A percentile compares a stretch with the other conserved stretches of the same genome.
These are phyloP conservation scores for Coffea eugenioides DNA, from an alignment of 257 asterid genomes.

Conservation along the genomic window DNA sequence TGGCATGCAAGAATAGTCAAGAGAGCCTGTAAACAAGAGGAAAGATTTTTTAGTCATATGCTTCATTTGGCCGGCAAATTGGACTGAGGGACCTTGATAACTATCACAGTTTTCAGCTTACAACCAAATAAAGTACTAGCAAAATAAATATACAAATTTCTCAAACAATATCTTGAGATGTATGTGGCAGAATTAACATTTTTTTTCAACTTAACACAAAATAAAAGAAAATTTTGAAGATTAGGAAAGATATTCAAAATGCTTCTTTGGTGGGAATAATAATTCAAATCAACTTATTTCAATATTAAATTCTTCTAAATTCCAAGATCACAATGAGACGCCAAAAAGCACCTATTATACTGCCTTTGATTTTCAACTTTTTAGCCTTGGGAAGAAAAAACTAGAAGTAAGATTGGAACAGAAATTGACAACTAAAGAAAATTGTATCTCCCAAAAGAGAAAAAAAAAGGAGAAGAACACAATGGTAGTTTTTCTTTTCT, in stretches of 20 bases:
- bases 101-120: background rate
- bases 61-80: background rate
- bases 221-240: background rate
- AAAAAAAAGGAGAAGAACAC: too few relatives aligned
- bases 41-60: background rate
- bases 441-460: too few relatives aligned
- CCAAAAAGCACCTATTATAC: too few relatives aligned
- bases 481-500: too few relatives aligned
- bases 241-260: too few relatives aligned
- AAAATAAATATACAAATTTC: background rate
- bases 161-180: background rate
- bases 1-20: slow-evolving; percentile 80
- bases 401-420: too few relatives aligned
- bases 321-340: too few relatives aligned
- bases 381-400: too few relatives aligned
- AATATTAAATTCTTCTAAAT: too few relatives aligned
- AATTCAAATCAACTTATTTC: background rate
- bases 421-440: too few relatives aligned
- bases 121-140: background rate
- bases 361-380: too few relatives aligned
- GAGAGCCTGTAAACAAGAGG: slow-evolving; percentile 44
- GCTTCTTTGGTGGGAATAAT: background rate
- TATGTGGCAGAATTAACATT: background rate
- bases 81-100: too few relatives aligned
- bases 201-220: background rate